phyloP scores from a whole-genome alignment of 805 yeast genomes.

The Candida broadrunensis region DNA sequence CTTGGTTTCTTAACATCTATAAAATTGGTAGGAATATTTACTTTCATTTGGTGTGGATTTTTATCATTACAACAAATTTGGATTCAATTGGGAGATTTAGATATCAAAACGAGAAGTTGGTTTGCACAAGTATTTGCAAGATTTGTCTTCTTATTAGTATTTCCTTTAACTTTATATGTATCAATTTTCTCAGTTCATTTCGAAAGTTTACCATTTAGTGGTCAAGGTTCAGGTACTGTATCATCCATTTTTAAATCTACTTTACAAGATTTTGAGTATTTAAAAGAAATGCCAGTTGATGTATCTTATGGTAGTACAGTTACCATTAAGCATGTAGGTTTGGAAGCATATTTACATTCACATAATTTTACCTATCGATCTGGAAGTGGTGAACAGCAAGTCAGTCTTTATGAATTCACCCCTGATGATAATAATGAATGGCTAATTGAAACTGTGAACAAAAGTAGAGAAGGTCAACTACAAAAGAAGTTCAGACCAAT shows the following conservation, averaged over 20 bases:
- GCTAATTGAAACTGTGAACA: conserved; percentile 52
- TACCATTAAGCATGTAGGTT: conserved; percentile 63
- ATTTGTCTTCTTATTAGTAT: conserved; percentile 37
- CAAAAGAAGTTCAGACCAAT: conserved; percentile 32
- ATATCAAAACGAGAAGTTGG: conserved; percentile 36
- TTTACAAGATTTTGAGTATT: conserved; percentile 39
- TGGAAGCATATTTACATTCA: conserved; percentile 81
- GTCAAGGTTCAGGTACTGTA: conserved; percentile 61
- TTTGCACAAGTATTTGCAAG: conserved; percentile 40
- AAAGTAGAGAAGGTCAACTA: conserved; percentile 38
- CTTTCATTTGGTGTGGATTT: conserved; percentile 60
- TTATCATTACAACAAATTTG: conserved; percentile 54
- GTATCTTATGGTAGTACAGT: conserved; percentile 72
- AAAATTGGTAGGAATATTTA: conserved; percentile 70
- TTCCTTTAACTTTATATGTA: conserved; percentile 61
- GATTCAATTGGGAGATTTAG: conserved; percentile 67
- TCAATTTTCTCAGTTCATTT: conserved; percentile 59
- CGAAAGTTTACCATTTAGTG: conserved; percentile 40
- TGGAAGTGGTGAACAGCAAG: conserved; percentile 76
- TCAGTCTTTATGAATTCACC: conserved; percentile 63
- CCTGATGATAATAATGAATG: conserved; percentile 68
- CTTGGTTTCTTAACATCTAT: conserved; percentile 58
- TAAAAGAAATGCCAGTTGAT: conserved; percentile 50
- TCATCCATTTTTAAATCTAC: conserved; percentile 66
- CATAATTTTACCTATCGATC: conserved; percentile 60